These are phyloP conservation scores for Saturnispora ahearnii DNA, from an alignment of 805 yeast species.

Conservation along the genomic window DNA sequence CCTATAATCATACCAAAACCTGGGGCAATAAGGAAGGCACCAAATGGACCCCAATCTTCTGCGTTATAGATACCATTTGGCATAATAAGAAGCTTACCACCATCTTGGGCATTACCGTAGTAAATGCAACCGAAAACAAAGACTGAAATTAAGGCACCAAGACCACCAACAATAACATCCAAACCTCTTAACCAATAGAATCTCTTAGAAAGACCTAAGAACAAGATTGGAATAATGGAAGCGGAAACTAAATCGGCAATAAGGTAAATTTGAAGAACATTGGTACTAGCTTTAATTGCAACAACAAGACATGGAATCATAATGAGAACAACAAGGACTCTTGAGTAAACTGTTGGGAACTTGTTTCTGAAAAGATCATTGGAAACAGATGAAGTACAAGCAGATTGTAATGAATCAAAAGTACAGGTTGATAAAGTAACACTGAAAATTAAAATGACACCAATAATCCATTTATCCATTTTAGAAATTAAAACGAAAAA, in stretches of 20 bases:
- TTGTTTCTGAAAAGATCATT: constrained; percentile 85
- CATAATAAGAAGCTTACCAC: constrained; percentile 65
- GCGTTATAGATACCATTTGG: constrained; percentile 71
- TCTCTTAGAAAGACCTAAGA: constrained; percentile 62
- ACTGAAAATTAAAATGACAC: constrained; percentile 68
- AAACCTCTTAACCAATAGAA: constrained; percentile 68
- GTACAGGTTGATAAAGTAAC: constrained; percentile 78
- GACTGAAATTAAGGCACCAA: constrained; percentile 72
- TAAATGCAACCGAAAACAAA: constrained; percentile 80
- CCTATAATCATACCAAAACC: constrained; percentile 64
- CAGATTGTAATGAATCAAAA: constrained; percentile 82
- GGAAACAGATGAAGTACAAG: constrained; percentile 79
- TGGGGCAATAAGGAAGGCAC: constrained; percentile 89
- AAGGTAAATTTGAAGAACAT: constrained; percentile 76
- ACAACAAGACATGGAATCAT: constrained; percentile 86
- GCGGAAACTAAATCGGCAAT: constrained; percentile 88
- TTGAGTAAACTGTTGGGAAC: constrained; percentile 53
- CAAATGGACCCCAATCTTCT: constrained; percentile 89
- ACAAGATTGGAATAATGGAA: constrained; percentile 73
- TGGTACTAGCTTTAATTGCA: constrained; percentile 72
- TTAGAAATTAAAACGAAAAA: constrained; percentile 61
- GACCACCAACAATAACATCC: constrained; percentile 76
- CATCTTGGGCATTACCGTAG: constrained; percentile 62
- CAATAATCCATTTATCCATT: constrained; percentile 82
- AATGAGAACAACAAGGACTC: constrained; percentile 60